A percentile compares a stretch with the other conserved stretches of the same genome.
phyloP scores from a whole-genome alignment of 78 protist genomes.

The Dictyostelium firmibasis region DNA sequence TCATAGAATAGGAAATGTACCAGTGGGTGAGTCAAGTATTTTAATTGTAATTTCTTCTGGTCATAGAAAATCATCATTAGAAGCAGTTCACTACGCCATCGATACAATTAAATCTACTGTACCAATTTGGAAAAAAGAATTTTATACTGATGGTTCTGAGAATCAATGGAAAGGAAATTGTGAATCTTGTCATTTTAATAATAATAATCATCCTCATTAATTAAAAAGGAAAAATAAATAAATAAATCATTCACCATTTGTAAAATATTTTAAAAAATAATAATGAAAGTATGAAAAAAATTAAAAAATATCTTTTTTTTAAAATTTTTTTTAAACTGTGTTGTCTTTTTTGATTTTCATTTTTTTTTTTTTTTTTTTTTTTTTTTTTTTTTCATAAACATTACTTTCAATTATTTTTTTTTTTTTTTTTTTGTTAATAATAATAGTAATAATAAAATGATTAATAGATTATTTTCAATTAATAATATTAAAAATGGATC shows the following conservation, averaged over 20 bases:
- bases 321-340: no score
- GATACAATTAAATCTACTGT: slow-evolving; percentile 84
- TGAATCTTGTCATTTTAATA: slow-evolving; percentile 67
- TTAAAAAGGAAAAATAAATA: background rate
- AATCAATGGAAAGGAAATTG: slow-evolving; percentile 83
- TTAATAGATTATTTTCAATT: slow-evolving; percentile 1
- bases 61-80: slow-evolving; percentile 76
- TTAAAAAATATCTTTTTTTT: no score
- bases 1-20: slow-evolving; percentile 76
- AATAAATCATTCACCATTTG: no score
- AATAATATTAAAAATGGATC: background rate
- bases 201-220: background rate
- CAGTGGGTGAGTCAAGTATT: slow-evolving; percentile 76
- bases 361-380: background rate
- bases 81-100: slow-evolving; percentile 76
- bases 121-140: slow-evolving; percentile 89
- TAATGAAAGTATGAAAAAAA: no score
- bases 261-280: no score
- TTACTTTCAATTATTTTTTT: no score
- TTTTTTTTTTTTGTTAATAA: background rate
- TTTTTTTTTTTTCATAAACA: background rate
- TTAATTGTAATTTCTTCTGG: slow-evolving; percentile 70
- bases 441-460: background rate
- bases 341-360: no score
- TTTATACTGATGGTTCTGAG: slow-evolving; percentile 40